Evolutionary conservation across 2,329 filamentous ascomycete species (phyloP).

Genomic region (Diplodia sapinea): DNA sequence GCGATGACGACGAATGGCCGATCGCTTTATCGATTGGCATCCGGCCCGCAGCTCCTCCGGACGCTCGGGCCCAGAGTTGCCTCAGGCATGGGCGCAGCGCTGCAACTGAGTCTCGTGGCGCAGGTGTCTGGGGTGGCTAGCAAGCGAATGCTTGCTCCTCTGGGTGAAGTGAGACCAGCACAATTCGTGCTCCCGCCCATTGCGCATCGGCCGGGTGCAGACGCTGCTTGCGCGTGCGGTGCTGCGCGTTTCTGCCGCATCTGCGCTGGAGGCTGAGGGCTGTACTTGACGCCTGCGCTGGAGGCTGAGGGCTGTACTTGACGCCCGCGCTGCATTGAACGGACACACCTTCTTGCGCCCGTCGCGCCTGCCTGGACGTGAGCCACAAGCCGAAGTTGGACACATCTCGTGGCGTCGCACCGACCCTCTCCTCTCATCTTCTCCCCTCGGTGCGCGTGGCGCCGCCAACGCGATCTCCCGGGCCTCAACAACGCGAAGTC

Average conservation of each 20-base stretch:
- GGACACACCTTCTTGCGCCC: not conserved
- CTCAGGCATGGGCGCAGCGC: constrained; percentile 6
- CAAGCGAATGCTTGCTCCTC: constrained; percentile 16
- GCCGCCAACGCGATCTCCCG: constrained; percentile 17
- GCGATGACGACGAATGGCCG: constrained; percentile 22
- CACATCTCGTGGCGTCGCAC: constrained; percentile 20
- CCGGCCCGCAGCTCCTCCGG: constrained; percentile 14
- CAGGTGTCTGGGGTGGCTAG: constrained; percentile 13
- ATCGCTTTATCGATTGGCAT: constrained; percentile 20
- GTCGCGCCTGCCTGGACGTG: not conserved
- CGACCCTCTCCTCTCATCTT: constrained; percentile 8
- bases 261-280: not conserved
- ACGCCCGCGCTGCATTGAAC: constrained; percentile 3
- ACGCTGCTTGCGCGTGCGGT: not conserved
- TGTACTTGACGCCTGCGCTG: constrained; percentile 1
- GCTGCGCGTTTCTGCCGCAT: constrained; percentile 1
- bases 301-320: not conserved
- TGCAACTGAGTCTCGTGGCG: not conserved
- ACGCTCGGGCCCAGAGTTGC: not conserved
- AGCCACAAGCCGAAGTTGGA: constrained; percentile 13
- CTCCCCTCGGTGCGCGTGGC: constrained; percentile 16
- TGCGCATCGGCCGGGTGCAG: not conserved
- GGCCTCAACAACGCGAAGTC: constrained; percentile 24
- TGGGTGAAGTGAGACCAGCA: constrained; percentile 20
- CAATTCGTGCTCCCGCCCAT: not conserved